Percentiles rank a stretch among this genome's conserved stretches.
phyloP scores from a whole-genome alignment of 768 basidiomycete genomes.

The Mycena sanguinolenta region DNA sequence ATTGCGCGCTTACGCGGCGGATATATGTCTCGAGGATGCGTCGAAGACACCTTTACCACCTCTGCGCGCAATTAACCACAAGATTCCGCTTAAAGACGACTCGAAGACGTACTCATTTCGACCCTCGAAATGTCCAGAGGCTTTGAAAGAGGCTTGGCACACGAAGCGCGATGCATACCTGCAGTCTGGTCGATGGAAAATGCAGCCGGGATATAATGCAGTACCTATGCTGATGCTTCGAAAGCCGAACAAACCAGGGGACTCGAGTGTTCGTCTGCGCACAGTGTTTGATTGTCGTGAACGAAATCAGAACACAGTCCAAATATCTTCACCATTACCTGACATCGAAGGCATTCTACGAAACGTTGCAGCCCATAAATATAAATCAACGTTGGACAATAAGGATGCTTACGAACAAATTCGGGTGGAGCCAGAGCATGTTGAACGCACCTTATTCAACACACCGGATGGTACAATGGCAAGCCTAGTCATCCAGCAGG shows the following conservation, averaged over 20 bases:
- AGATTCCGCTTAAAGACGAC: too few relatives aligned
- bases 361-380: too few relatives aligned
- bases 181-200: conserved; percentile 41
- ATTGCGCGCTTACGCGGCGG: conserved; percentile 24
- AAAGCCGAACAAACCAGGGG: conserved; percentile 26
- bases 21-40: conserved; percentile 32
- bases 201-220: conserved; percentile 30
- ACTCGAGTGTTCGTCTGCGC: conserved; percentile 26
- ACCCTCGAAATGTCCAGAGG: conserved; percentile 44
- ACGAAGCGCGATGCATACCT: conserved; percentile 39
- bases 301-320: too few relatives aligned
- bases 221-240: conserved; percentile 43
- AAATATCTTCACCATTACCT: too few relatives aligned
- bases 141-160: conserved; percentile 25
- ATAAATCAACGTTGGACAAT: too few relatives aligned
- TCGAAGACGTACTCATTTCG: conserved; percentile 39
- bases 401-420: too few relatives aligned
- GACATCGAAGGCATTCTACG: too few relatives aligned
- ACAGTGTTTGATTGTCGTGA: too few relatives aligned
- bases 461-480: conserved; percentile 59
- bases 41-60: not conserved
- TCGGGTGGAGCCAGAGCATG: conserved; percentile 43
- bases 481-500: conserved; percentile 49
- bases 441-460: conserved; percentile 43
- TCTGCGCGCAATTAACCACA: too few relatives aligned